phyloP scores from a whole-genome alignment of 164 flowering plant species.

The Aristolochia californica region DNA sequence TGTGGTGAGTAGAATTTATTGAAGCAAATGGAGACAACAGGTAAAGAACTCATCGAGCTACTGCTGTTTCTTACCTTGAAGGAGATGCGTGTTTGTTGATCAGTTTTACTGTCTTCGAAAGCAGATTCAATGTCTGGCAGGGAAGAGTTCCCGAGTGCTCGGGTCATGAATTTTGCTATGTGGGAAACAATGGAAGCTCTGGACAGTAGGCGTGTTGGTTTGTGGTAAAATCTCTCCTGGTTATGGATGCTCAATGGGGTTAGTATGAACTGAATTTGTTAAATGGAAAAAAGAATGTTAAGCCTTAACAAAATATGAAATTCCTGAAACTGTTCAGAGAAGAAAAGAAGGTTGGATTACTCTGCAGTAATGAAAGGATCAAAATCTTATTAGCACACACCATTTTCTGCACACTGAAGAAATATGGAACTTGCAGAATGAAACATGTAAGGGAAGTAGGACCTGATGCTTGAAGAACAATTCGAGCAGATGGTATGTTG shows the following conservation, averaged over 20 bases:
- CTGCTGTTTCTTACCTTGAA: constrained; percentile 41
- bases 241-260: neutral
- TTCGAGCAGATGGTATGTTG: constrained; percentile 59
- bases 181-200: constrained; percentile 33
- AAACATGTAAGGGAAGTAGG: neutral
- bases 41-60: neutral
- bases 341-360: neutral
- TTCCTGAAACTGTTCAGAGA: neutral
- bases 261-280: no score
- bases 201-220: constrained; percentile 37
- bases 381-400: neutral
- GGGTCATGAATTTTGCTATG: constrained; percentile 26
- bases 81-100: constrained; percentile 48
- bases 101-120: constrained; percentile 44
- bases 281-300: neutral
- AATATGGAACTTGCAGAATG: neutral
- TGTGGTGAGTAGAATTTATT: neutral
- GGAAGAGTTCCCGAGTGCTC: constrained; percentile 41
- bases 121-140: constrained; percentile 31
- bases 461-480: constrained; percentile 76
- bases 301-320: neutral
- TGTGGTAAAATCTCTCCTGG: constrained; percentile 65
- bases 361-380: neutral
- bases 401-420: no score
- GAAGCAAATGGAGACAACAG: neutral